These are phyloP conservation scores for Rhododendron williamsianum DNA, from an alignment of 148 eudicot genomes.

Conservation along the genomic window DNA sequence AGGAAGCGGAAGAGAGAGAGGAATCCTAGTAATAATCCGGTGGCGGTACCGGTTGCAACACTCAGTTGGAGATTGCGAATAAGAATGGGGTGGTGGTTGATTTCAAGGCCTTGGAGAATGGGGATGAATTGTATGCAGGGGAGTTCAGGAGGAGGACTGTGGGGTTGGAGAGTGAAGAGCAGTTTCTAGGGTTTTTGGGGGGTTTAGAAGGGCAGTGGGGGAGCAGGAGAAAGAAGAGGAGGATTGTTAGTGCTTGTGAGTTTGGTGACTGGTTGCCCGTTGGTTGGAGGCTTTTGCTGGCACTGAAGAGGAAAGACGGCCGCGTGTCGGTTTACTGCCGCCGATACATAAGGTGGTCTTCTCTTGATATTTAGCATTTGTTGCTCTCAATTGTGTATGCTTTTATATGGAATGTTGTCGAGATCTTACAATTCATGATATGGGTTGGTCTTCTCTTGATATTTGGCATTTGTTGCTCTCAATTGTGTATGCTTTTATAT, in stretches of 20 bases:
- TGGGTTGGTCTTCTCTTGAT: slow-evolving; percentile 5
- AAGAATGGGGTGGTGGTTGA: slow-evolving; percentile 45
- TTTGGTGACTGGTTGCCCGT: slow-evolving; percentile 44
- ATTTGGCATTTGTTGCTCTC: not conserved
- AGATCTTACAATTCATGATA: not conserved
- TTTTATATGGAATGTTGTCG: not conserved
- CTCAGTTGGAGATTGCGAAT: slow-evolving; percentile 35
- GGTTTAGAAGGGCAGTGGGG: slow-evolving; percentile 47
- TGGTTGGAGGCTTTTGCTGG: slow-evolving; percentile 65
- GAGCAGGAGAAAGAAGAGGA: slow-evolving; percentile 47
- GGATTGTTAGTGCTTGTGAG: slow-evolving; percentile 33
- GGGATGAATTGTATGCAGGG: slow-evolving; percentile 24
- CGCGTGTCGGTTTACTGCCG: slow-evolving; percentile 47
- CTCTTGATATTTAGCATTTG: not conserved
- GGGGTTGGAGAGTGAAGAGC: slow-evolving; percentile 38
- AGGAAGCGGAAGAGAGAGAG: slow-evolving; percentile 13
- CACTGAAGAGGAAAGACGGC: slow-evolving; percentile 37
- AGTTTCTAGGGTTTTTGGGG: slow-evolving; percentile 33
- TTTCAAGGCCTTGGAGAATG: slow-evolving; percentile 32
- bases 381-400: not conserved
- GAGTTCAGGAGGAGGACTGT: slow-evolving; percentile 37
- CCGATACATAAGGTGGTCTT: slow-evolving; percentile 48
- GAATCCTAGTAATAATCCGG: not conserved
- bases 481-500: not conserved
- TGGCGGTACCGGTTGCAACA: slow-evolving; percentile 4